Base-by-base conservation (phyloP, 176 grass and related monocot species). In the Ensete glaucum region DNA sequence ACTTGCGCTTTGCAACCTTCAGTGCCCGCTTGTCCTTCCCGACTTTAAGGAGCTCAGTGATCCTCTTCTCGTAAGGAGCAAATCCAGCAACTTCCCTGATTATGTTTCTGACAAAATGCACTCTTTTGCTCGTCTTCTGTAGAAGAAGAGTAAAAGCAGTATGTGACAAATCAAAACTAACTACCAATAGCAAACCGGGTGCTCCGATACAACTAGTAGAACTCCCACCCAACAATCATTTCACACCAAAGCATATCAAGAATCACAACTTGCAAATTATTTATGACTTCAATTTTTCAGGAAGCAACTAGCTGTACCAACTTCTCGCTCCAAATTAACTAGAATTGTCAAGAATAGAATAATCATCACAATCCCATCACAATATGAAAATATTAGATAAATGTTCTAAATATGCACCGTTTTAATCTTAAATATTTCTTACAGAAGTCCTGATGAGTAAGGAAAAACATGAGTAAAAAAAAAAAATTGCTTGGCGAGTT, bases 21-120 rank as follows among this genome's bases (percentile, higher is more conserved):
- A 89, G 50, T 9, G 83, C 87, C 17, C 87, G 76, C 80, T 89
- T 89, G 62, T 89, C 87, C 73, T 89, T 88, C 16, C 87, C 87
- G 53, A 89, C 87, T 67, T 89, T 89, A 12, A 89, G 87, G 56
- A 89, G 87, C 77, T 89, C 87, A 75, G 87, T 89, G 51, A 89
- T 89, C 19, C 83, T 77, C 55, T 83, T 85, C 54, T 89, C 87
- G 27, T 89, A 89, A 5, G 87, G 77, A 54, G 83, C 83, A 75
- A 89, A 89, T 49, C 83, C 87, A 77, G 77, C 87, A 75, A 83
- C 87, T 62, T 89, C 87, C 74, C 87, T 85, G 62, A 89, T 89
- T 73, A 89, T 80, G 54, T 55, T 74, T 67, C 69, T 83, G 49
- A 89, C 77, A 0, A 89, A 83, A 64, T 62, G 75, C 50, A 85